These are phyloP conservation scores for Candida dubliniensis DNA, from an alignment of 1,139 yeast species.

Conservation along the genomic window DNA sequence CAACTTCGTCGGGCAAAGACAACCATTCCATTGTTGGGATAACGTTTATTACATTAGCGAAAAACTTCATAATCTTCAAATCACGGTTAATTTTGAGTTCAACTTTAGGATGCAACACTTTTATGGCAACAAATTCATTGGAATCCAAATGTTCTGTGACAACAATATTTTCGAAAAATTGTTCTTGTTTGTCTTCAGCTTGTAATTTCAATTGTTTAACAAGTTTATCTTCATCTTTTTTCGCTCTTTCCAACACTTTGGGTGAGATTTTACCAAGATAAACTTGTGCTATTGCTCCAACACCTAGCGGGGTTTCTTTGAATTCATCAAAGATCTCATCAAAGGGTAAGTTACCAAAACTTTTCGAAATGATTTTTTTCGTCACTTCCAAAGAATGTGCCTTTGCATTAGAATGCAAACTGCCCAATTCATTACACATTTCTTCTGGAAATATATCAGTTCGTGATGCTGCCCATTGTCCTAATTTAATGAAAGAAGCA, in stretches of 20 bases:
- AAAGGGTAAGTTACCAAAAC: constrained; percentile 62
- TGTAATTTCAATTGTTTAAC: constrained; percentile 15
- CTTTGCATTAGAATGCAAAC: constrained; percentile 79
- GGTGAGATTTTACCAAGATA: constrained; percentile 68
- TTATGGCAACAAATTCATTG: constrained; percentile 75
- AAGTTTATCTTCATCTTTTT: constrained; percentile 24
- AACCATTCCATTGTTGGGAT: constrained; percentile 98
- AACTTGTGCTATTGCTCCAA: constrained; percentile 97
- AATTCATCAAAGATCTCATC: constrained; percentile 85
- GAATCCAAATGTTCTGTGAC: constrained; percentile 43
- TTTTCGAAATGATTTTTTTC: constrained; percentile 52
- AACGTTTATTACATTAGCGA: constrained; percentile 66
- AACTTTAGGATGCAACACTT: constrained; percentile 88
- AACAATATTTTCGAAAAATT: constrained; percentile 36
- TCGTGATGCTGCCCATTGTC: constrained; percentile 99
- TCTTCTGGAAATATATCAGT: constrained; percentile 86
- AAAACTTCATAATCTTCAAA: constrained; percentile 74
- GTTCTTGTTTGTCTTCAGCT: constrained; percentile 13
- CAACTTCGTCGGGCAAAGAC: constrained; percentile 91
- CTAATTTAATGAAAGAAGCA: constrained; percentile 90
- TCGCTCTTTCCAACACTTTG: constrained; percentile 38
- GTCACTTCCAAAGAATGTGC: constrained; percentile 71
- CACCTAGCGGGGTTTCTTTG: constrained; percentile 75
- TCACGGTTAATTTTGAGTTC: constrained; percentile 74
- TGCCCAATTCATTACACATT: constrained; percentile 74